phyloP scores from a whole-genome alignment of 306 rosid species.

The Trifolium subterraneum region DNA sequence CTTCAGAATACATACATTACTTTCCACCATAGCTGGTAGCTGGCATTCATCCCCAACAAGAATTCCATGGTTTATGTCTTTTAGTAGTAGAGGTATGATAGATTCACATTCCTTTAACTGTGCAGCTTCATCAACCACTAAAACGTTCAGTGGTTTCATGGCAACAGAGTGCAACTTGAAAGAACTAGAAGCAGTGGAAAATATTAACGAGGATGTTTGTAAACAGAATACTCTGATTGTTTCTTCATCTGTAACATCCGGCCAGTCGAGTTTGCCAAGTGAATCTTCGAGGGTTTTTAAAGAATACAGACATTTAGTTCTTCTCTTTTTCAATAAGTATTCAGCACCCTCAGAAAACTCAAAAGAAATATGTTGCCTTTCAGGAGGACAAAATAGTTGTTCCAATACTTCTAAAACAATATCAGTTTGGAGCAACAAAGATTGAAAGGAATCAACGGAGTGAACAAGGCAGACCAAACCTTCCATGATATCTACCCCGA shows the following conservation, averaged over 20 bases:
- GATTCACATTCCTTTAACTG: slow-evolving; percentile 84
- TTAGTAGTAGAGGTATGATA: slow-evolving; percentile 67
- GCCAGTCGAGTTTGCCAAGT: slow-evolving; percentile 54
- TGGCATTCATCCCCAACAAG: slow-evolving; percentile 86
- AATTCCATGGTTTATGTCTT: slow-evolving; percentile 57
- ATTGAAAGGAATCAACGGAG: slow-evolving; percentile 51
- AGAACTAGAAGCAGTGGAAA: slow-evolving; percentile 77
- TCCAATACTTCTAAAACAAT: slow-evolving; percentile 48
- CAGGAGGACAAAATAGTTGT: slow-evolving; percentile 46
- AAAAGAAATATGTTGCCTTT: slow-evolving; percentile 17
- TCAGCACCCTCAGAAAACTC: slow-evolving; percentile 9
- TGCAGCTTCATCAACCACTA: slow-evolving; percentile 87
- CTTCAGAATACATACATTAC: slow-evolving; percentile 55
- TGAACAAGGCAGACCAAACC: slow-evolving; percentile 42
- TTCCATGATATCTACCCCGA: slow-evolving; percentile 44
- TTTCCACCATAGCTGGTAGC: slow-evolving; percentile 71
- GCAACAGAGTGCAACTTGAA: slow-evolving; percentile 53
- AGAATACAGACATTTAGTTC: slow-evolving; percentile 52
- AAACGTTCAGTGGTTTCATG: slow-evolving; percentile 53
- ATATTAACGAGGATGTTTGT: slow-evolving; percentile 61
- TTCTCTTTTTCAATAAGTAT: slow-evolving; percentile 35
- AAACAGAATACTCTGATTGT: slow-evolving; percentile 59
- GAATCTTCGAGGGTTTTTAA: slow-evolving; percentile 51
- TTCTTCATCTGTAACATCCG: slow-evolving; percentile 31
- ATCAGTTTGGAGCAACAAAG: slow-evolving; percentile 44